Evolutionary conservation across 2,329 filamentous ascomycete species (phyloP).

Genomic region (Claviceps spartinae): DNA sequence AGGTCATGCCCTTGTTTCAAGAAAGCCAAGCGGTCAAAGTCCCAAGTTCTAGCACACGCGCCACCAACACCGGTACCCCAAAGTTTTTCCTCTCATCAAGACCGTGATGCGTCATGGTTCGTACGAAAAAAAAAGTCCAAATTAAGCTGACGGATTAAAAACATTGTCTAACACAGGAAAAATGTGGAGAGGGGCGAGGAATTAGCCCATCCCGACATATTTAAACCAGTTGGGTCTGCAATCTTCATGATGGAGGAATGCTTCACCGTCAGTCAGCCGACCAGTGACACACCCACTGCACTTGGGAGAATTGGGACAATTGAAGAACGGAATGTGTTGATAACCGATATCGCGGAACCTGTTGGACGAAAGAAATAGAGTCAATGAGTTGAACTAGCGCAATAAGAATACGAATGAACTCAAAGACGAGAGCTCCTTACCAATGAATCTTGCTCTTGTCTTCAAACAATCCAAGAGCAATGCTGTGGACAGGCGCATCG

Average conservation of each 20-base stretch:
- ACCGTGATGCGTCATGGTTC: neutral
- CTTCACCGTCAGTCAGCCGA: slow-evolving; percentile 76
- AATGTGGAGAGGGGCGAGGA: neutral
- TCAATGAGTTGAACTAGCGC: neutral
- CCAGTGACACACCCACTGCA: slow-evolving; percentile 80
- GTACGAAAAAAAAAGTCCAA: neutral
- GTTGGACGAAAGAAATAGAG: neutral
- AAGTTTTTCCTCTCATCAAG: neutral
- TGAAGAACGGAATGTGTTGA: slow-evolving; percentile 96
- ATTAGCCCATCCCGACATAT: slow-evolving; percentile 67
- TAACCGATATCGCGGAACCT: slow-evolving; percentile 99
- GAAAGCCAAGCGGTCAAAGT: neutral
- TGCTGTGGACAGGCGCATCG: slow-evolving; percentile 91
- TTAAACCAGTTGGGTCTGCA: slow-evolving; percentile 97
- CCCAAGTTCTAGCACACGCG: slow-evolving; percentile 1
- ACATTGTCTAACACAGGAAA: neutral
- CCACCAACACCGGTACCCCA: slow-evolving; percentile 5
- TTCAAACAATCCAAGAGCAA: slow-evolving; percentile 83
- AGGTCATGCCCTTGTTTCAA: neutral
- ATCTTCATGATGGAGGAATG: slow-evolving; percentile 78
- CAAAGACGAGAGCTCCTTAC: slow-evolving; percentile 35
- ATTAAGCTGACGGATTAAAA: neutral
- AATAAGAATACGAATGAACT: neutral
- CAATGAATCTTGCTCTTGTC: slow-evolving; percentile 86
- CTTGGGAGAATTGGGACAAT: slow-evolving; percentile 93